These are phyloP conservation scores for Achaetomium macrosporum DNA, from an alignment of 2,329 filamentous ascomycete genomes.

Conservation along the genomic window DNA sequence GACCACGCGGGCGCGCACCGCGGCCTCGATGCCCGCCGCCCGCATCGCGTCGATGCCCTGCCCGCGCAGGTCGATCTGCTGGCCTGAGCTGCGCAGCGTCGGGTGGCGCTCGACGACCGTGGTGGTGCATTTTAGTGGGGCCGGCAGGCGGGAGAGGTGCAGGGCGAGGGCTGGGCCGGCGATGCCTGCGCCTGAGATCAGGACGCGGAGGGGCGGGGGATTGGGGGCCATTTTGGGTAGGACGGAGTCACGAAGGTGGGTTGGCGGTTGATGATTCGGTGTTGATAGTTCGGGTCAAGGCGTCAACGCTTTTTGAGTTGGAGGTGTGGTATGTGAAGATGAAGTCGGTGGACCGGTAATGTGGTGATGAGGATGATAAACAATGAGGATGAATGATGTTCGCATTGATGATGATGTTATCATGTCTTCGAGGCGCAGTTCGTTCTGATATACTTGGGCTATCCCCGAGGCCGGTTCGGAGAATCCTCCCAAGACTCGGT, in stretches of 20 bases:
- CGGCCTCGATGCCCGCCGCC: slow-evolving; percentile 36
- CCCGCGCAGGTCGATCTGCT: slow-evolving; percentile 42
- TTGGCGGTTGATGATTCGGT: not conserved
- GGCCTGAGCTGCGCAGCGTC: slow-evolving; percentile 34
- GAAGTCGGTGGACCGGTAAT: no score
- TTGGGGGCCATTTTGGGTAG: not conserved
- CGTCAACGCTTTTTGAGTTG: no score
- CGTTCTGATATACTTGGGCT: no score
- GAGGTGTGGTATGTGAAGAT: no score
- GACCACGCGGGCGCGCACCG: slow-evolving; percentile 34
- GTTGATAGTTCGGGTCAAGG: no score
- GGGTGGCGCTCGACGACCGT: slow-evolving; percentile 40
- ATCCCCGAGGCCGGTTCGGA: no score
- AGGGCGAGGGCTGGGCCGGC: slow-evolving; percentile 39
- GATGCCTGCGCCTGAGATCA: slow-evolving; percentile 44
- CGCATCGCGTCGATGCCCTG: slow-evolving; percentile 36
- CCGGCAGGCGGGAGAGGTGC: slow-evolving; percentile 32
- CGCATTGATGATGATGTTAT: no score
- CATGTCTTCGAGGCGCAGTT: no score
- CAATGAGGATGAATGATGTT: no score
- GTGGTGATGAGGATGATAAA: no score
- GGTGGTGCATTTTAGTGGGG: slow-evolving; percentile 30
- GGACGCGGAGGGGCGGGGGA: slow-evolving; percentile 34
- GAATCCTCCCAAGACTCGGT: no score
- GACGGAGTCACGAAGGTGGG: not conserved